phyloP scores from a whole-genome alignment of 495 filamentous ascomycete species.

The Penicillium flavigenum region DNA sequence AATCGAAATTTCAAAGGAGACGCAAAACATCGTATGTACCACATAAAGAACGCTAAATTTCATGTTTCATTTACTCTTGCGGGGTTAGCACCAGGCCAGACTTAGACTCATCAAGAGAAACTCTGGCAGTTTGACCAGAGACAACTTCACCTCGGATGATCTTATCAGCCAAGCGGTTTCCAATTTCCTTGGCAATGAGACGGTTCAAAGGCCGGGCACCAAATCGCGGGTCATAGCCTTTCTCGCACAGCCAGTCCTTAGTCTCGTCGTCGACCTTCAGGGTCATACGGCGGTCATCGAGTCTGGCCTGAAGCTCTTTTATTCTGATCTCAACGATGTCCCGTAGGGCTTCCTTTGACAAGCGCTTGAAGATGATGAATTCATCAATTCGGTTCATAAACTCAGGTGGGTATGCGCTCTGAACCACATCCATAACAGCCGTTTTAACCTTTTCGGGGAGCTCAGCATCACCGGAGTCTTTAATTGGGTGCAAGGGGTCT shows the following conservation, averaged over 20 bases:
- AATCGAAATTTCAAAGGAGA: slow-evolving; percentile 11
- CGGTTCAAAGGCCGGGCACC: slow-evolving; percentile 93
- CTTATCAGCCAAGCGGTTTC: slow-evolving; percentile 83
- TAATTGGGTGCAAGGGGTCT: slow-evolving; percentile 42
- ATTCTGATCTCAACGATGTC: slow-evolving; percentile 94
- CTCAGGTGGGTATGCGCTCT: slow-evolving; percentile 76
- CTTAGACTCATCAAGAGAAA: slow-evolving; percentile 57
- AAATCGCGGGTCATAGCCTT: slow-evolving; percentile 86
- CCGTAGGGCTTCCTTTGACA: slow-evolving; percentile 72
- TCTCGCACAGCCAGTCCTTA: slow-evolving; percentile 80
- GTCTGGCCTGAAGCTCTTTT: slow-evolving; percentile 75
- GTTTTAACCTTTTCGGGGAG: slow-evolving; percentile 67
- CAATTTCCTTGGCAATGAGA: slow-evolving; percentile 82
- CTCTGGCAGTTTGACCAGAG: slow-evolving; percentile 67
- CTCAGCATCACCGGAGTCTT: slow-evolving; percentile 59
- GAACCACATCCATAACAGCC: slow-evolving; percentile 87
- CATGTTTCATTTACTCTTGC: slow-evolving; percentile 20
- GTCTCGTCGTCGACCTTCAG: slow-evolving; percentile 69
- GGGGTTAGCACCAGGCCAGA: slow-evolving; percentile 33
- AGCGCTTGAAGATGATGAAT: slow-evolving; percentile 90
- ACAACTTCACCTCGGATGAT: slow-evolving; percentile 85
- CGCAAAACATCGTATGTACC: slow-evolving; percentile 9
- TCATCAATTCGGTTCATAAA: slow-evolving; percentile 97
- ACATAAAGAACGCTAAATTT: slow-evolving; percentile 9
- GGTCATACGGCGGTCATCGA: slow-evolving; percentile 81